Conservation (phyloP, 768 basidiomycete genomes). For the Rhodosporidiobolus odoratus region DNA sequence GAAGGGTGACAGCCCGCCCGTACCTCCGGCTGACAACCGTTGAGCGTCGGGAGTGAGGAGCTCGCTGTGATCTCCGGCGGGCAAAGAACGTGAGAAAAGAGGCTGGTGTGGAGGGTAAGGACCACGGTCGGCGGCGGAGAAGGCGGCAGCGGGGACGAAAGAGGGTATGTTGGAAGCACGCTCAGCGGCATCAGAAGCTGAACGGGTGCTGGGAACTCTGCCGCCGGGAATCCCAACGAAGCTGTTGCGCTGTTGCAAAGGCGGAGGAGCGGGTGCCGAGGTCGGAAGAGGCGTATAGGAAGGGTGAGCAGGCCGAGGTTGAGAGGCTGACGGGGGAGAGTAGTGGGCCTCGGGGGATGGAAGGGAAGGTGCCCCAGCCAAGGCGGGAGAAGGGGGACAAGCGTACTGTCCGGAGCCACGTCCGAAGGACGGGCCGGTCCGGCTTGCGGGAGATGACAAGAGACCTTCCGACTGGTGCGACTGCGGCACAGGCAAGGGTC, state of each 20-base stretch:
- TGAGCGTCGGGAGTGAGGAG: not conserved
- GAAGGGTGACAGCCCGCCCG: not conserved
- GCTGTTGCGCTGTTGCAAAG: too few species aligned
- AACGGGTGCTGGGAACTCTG: not conserved
- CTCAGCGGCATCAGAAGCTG: not conserved
- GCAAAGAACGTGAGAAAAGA: not conserved
- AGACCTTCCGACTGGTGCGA: not conserved
- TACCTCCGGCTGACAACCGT: not conserved
- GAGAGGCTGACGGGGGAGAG: not conserved
- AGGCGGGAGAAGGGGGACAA: not conserved
- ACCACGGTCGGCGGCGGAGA: slow-evolving; percentile 14
- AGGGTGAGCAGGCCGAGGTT: not conserved
- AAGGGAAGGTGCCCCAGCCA: not conserved
- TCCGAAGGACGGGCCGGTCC: too few species aligned
- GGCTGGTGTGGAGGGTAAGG: slow-evolving; percentile 29
- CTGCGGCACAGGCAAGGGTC: not conserved
- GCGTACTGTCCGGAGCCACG: not conserved
- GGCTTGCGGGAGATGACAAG: not conserved
- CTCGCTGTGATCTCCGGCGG: not conserved
- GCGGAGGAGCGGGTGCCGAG: not conserved
- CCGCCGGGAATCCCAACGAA: not conserved
- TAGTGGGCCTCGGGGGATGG: not conserved
- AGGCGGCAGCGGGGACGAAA: slow-evolving; percentile 10
- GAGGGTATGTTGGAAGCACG: slow-evolving; percentile 3
- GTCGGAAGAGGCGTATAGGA: not conserved